A percentile compares a stretch with the other conserved stretches of the same genome.
These are phyloP conservation scores for Claviceps lovelessii DNA, from an alignment of 2,329 filamentous ascomycete species.

Conservation along the genomic window DNA sequence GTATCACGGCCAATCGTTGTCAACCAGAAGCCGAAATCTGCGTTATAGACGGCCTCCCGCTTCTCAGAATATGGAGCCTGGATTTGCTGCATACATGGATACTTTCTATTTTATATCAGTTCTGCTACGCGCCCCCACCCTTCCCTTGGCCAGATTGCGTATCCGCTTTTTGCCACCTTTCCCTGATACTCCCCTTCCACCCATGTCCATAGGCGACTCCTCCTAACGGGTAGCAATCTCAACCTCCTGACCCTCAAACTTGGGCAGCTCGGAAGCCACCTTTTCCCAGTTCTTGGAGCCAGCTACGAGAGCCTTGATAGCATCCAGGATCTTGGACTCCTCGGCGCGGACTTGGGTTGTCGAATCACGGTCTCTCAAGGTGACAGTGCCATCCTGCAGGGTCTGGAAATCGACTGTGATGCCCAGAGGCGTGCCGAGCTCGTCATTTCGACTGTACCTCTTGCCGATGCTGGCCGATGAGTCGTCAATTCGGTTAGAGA, in stretches of 20 bases:
- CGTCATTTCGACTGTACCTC: constrained; percentile 87
- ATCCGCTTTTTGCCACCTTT: neutral
- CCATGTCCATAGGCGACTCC: neutral
- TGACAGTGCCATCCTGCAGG: constrained; percentile 72
- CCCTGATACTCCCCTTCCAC: neutral
- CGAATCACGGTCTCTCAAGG: constrained; percentile 77
- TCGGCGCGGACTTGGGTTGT: constrained; percentile 80
- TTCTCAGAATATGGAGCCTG: no score
- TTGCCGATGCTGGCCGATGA: constrained; percentile 88
- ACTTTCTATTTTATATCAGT: no score
- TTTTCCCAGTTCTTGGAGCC: constrained; percentile 48
- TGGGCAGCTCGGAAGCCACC: constrained; percentile 62
- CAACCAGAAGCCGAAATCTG: no score
- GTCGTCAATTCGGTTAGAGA: constrained; percentile 80
- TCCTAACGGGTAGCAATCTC: constrained; percentile 26
- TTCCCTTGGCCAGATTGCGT: neutral
- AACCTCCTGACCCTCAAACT: constrained; percentile 65
- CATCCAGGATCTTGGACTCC: constrained; percentile 64
- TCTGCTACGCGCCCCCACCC: neutral
- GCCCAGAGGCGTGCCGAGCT: constrained; percentile 85
- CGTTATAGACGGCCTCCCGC: no score
- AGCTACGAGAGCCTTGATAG: constrained; percentile 43
- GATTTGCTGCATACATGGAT: no score
- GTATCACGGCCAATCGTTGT: no score
- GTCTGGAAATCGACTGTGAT: constrained; percentile 96